Evolutionary conservation across 495 filamentous ascomycete species (phyloP), one percentile per base, ranked within the genome.

Genomic region (Aspergillus nidulans): DNA sequence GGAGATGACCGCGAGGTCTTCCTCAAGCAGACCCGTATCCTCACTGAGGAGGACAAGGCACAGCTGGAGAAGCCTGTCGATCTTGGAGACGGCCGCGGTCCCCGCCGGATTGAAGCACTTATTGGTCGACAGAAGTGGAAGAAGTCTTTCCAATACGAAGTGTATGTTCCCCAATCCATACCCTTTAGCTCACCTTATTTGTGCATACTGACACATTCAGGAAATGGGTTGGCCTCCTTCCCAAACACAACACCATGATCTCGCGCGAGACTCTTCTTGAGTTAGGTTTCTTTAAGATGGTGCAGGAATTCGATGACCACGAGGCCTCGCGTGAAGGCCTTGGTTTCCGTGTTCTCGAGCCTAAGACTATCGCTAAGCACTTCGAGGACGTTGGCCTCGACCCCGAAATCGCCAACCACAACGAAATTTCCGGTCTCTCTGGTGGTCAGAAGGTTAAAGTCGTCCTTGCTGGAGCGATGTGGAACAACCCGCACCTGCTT

Each of bases 391-490:
- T 97, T 36, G 94, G 94, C 28, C 81, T 98, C 40, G 94, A 97
- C 67, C 92, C 94, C 2, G 94, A 98, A 62, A 96, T 98, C 65
- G 94, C 94, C 56, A 95, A 95, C 73, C 95, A 98, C 82, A 98
- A 96, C 70, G 85, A 96, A 71, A 98, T 98, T 65, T 92, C 91
- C 43, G 95, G 94, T 66, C 79, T 98, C 4, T 97, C 92, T 5
- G 94, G 94, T 73, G 94, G 94, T n/a, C 94, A 98, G 69, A 98
- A 98, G 74, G 94, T 98, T 73, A 98, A 98, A 81, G 94, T 98
- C 41, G 94, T 98, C 44, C 83, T 98, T 43, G 92, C 94, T n/a
- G 91, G 89, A 61, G 90, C 90, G 57, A 94, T 96, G 91, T 96
- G 92, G 94, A 96, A 96, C 74, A 97, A 96, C 77, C 94, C 94